phyloP scores from a whole-genome alignment of 2,329 filamentous ascomycete species.

The Orbilia quercus region DNA sequence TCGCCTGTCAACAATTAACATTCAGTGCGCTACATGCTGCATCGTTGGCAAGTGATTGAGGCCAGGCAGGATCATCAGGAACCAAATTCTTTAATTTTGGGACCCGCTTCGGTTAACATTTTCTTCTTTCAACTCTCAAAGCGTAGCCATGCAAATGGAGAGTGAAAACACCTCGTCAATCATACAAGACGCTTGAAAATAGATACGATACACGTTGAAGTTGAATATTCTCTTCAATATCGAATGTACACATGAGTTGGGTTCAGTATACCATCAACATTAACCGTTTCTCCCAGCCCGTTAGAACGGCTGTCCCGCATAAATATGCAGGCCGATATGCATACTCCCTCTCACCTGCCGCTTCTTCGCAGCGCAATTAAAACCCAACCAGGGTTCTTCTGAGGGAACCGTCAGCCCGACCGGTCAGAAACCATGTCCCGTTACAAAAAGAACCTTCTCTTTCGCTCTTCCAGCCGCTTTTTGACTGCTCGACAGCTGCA shows the following conservation, averaged over 20 bases:
- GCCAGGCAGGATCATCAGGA: slow-evolving; percentile 12
- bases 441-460: neutral
- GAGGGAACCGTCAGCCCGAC: neutral
- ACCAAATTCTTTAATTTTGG: neutral
- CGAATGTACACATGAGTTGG: too few species aligned
- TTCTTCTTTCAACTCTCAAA: slow-evolving; percentile 22
- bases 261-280: too few species aligned
- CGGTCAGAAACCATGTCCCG: slow-evolving; percentile 1
- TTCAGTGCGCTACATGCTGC: too few species aligned
- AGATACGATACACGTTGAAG: too few species aligned
- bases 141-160: neutral
- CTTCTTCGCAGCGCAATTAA: slow-evolving; percentile 5
- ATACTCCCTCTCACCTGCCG: slow-evolving; percentile 3
- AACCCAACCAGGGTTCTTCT: neutral
- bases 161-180: neutral
- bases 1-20: neutral
- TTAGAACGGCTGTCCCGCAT: too few species aligned
- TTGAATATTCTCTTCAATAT: too few species aligned
- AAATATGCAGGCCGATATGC: too few species aligned
- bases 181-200: too few species aligned
- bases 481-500: slow-evolving; percentile 8
- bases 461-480: slow-evolving; percentile 10
- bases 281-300: too few species aligned
- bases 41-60: slow-evolving; percentile 1
- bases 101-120: slow-evolving; percentile 36